phyloP scores from a whole-genome alignment of 352 stramenopile genomes.

The Phytophthora idaei region DNA sequence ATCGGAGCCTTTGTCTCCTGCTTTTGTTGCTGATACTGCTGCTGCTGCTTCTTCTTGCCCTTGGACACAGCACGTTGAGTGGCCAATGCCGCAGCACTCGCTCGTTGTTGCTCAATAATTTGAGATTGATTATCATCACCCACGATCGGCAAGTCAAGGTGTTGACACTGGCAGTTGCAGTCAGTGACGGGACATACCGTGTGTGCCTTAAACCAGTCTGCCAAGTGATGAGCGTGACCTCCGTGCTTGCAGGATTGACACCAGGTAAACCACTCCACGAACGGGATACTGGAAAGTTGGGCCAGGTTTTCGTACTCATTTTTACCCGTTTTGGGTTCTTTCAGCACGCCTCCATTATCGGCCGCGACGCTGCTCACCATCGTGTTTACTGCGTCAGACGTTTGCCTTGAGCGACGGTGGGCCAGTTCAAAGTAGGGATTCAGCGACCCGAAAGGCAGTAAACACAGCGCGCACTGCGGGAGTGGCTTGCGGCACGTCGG shows the following conservation, averaged over 20 bases:
- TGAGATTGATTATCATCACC: conserved; percentile 56
- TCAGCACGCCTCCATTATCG: conserved; percentile 47
- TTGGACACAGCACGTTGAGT: conserved; percentile 31
- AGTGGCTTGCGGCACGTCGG: conserved; percentile 93
- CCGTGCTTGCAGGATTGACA: conserved; percentile 92
- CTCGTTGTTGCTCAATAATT: conserved; percentile 44
- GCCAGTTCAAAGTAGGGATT: conserved; percentile 97
- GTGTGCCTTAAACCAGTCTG: conserved; percentile 94
- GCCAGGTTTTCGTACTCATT: conserved; percentile 85
- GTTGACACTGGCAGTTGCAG: conserved; percentile 92
- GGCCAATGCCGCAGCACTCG: conserved; percentile 29
- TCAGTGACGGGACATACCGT: conserved; percentile 92
- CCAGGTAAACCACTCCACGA: conserved; percentile 96
- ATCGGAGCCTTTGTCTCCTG: conserved; percentile 27
- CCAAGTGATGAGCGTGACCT: conserved; percentile 93
- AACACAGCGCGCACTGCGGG: conserved; percentile 92
- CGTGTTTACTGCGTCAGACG: conserved; percentile 52
- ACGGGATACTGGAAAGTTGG: conserved; percentile 92
- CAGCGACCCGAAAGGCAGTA: conserved; percentile 92
- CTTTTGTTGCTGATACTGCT: conserved; percentile 34
- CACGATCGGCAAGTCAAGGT: conserved; percentile 72
- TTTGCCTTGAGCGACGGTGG: conserved; percentile 72
- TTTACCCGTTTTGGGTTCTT: conserved; percentile 58
- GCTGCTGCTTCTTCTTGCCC: conserved; percentile 39
- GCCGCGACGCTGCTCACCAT: conserved; percentile 36